These are phyloP conservation scores for Lactarius pseudohatsudake DNA, from an alignment of 768 basidiomycete species.

Conservation along the genomic window DNA sequence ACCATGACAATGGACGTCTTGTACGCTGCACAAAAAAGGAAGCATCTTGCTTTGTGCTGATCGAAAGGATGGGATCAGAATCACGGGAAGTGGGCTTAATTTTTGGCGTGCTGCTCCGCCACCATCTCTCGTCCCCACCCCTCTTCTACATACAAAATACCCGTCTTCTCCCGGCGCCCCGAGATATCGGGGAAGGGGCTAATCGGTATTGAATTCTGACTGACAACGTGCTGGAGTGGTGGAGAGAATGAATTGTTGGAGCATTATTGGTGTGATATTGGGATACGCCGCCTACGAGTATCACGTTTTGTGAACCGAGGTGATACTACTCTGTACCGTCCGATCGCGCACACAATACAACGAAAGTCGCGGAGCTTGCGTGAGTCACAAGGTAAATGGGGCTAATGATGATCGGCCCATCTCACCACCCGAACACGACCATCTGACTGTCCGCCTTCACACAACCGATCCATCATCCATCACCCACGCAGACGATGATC, in stretches of 20 bases:
- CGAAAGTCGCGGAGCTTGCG: slow-evolving; percentile 8
- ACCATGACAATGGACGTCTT: slow-evolving; percentile 15
- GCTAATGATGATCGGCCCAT: background rate
- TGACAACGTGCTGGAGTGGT: slow-evolving; percentile 25
- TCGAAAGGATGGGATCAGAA: background rate
- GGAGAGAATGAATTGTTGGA: slow-evolving; percentile 1
- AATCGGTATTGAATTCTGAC: slow-evolving; percentile 3
- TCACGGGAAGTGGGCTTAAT: background rate
- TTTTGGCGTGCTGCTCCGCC: background rate
- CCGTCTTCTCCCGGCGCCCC: background rate
- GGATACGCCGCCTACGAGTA: background rate
- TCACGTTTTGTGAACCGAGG: background rate
- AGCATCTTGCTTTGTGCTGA: background rate
- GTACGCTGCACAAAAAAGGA: background rate
- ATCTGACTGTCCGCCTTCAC: background rate
- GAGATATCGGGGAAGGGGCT: slow-evolving; percentile 11
- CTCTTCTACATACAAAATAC: background rate
- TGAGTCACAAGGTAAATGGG: background rate
- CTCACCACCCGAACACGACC: background rate
- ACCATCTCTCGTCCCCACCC: background rate
- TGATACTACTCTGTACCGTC: background rate
- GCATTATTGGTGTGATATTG: background rate
- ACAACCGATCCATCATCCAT: background rate
- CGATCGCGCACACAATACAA: background rate
- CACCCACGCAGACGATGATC: background rate